phyloP scores from a whole-genome alignment of 2,329 filamentous ascomycete genomes.

The Leptoxyphium fumago region DNA sequence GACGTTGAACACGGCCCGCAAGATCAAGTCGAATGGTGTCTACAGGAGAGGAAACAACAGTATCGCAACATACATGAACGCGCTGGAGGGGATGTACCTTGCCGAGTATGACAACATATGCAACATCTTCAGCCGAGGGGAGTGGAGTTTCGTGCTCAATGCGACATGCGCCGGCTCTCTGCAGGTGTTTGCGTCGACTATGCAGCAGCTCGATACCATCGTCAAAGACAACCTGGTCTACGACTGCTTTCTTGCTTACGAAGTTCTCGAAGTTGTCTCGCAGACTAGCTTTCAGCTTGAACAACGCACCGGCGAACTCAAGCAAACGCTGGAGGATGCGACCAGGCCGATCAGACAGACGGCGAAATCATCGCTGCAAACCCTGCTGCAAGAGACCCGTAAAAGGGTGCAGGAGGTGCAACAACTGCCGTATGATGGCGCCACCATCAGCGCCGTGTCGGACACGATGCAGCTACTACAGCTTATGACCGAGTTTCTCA shows the following conservation, averaged over 20 bases:
- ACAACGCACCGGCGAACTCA: slow-evolving; percentile 69
- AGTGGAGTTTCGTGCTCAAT: slow-evolving; percentile 68
- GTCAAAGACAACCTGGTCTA: slow-evolving; percentile 75
- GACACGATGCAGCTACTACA: slow-evolving; percentile 80
- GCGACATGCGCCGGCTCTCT: slow-evolving; percentile 65
- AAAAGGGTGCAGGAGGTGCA: slow-evolving; percentile 51
- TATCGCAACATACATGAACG: slow-evolving; percentile 75
- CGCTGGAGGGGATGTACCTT: slow-evolving; percentile 72
- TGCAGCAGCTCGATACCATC: slow-evolving; percentile 78
- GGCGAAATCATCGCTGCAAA: slow-evolving; percentile 69
- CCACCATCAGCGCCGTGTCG: slow-evolving; percentile 59
- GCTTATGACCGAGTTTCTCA: slow-evolving; percentile 72
- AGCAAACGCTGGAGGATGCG: slow-evolving; percentile 66
- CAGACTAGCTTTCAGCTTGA: slow-evolving; percentile 67
- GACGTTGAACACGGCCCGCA: slow-evolving; percentile 62
- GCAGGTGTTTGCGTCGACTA: slow-evolving; percentile 67
- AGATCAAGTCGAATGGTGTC: slow-evolving; percentile 59
- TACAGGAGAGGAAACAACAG: slow-evolving; percentile 84
- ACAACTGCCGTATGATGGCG: slow-evolving; percentile 61
- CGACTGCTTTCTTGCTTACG: slow-evolving; percentile 89
- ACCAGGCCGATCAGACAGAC: slow-evolving; percentile 85
- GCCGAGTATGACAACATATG: slow-evolving; percentile 87
- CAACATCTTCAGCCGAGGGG: slow-evolving; percentile 69
- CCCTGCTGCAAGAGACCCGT: slow-evolving; percentile 71
- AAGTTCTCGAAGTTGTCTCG: slow-evolving; percentile 83